These are phyloP conservation scores for Barnettozyma vustinii DNA, from an alignment of 805 yeast species.

Conservation along the genomic window DNA sequence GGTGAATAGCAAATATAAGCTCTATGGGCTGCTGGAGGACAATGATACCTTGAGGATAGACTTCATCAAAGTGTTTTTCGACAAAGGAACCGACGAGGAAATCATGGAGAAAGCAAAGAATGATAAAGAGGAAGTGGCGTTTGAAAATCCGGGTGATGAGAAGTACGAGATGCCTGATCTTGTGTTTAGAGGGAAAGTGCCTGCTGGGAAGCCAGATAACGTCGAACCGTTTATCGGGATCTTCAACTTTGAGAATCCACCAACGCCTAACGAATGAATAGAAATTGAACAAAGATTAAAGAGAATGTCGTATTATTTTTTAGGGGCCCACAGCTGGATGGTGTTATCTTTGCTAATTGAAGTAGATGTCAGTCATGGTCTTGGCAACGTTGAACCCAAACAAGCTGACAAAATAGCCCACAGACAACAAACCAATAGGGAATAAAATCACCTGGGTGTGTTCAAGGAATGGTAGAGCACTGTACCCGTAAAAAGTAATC, in stretches of 20 bases:
- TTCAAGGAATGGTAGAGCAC: conserved; percentile 62
- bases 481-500: conserved; percentile 85
- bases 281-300: too few species aligned
- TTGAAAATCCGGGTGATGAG: conserved; percentile 29
- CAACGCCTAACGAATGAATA: conserved; percentile 1
- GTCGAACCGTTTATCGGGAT: conserved; percentile 52
- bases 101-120: conserved; percentile 7
- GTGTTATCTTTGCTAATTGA: too few species aligned
- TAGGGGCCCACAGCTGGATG: too few species aligned
- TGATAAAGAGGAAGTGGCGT: conserved; percentile 13
- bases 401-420: conserved; percentile 55
- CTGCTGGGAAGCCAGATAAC: conserved; percentile 46
- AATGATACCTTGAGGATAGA: conserved; percentile 43
- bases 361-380: conserved; percentile 41
- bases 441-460: conserved; percentile 55
- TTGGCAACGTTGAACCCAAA: conserved; percentile 72
- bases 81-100: conserved; percentile 13
- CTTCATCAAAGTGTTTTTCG: conserved; percentile 40
- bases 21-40: conserved; percentile 44
- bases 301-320: too few species aligned
- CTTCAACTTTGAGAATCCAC: conserved; percentile 39
- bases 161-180: conserved; percentile 41
- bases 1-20: conserved; percentile 41
- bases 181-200: conserved; percentile 46
- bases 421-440: conserved; percentile 56